Evolutionary conservation across 805 yeast species (phyloP), one percentile per base, ranked within the genome.

Genomic region (Metschnikowia cubensis): DNA sequence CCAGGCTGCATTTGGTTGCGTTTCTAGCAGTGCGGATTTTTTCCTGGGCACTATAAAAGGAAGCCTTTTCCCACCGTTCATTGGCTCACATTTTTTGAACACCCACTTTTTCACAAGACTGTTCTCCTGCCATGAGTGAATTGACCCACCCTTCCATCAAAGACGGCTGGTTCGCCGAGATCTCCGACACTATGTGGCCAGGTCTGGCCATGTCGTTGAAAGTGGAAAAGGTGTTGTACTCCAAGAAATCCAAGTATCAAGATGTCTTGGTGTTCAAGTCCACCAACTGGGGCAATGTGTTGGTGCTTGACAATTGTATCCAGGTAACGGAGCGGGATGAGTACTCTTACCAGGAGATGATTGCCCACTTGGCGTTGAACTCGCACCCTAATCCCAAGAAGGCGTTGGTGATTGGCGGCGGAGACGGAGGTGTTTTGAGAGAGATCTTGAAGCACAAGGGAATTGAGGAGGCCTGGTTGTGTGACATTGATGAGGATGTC

Each of bases 321-420:
- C 98, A 92, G 75, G 96, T 85, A 51, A 89, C 98, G 45, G 98
- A 92, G 74, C 84, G 98, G 66, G 99, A 92, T 64, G 99, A 92
- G 75, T 92, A 89, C 70, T 82, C 97, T 25, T 92, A 91, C 78
- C 99, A 94, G 76, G 99, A 92, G 75, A 94, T 92, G 98, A 92
- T 92, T 70, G 76, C 97, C 37, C 97, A 92, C 72, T 78, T 94
- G 64, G 96, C 96, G 6, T 65, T 94, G 70, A 87, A 85, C 81
- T 83, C 94, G 48, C 98, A 94, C 73, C 91, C 96, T 61, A 84
- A 88, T 74, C 98, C 98, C 51, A 89, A 88, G 78, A 85, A 80
- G 62, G 97, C 95, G 21, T 77, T 92, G 50, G 98, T 92, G 56
- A 87, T 92, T 64, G 99, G 99, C 52, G 99, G 99, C 57, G 99